phyloP scores from a whole-genome alignment of 208 protist species.

The Perkinsela sp. region DNA sequence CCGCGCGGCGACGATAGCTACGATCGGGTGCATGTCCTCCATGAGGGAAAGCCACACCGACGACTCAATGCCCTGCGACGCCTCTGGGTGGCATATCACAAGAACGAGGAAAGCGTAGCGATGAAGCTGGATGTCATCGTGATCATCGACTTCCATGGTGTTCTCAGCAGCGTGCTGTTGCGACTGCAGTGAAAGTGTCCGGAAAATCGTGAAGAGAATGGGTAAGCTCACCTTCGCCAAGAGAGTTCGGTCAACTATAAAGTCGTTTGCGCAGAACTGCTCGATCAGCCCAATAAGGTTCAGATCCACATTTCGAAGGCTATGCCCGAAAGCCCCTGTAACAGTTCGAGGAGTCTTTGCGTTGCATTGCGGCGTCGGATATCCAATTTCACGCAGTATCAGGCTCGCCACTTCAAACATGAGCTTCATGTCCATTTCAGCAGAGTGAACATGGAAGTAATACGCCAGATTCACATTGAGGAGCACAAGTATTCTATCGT shows the following conservation, averaged over 20 bases:
- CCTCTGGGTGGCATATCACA: neutral
- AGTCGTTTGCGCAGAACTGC: neutral
- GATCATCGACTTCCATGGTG: neutral
- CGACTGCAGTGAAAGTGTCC: neutral
- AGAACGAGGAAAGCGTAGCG: neutral
- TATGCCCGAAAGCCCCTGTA: neutral
- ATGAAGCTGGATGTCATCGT: neutral
- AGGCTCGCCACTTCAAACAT: neutral
- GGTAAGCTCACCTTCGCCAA: neutral
- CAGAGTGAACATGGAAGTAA: neutral
- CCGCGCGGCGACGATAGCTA: neutral
- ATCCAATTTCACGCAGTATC: neutral
- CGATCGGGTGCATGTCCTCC: neutral
- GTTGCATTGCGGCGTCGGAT: neutral
- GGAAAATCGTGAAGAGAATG: neutral
- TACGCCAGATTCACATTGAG: neutral
- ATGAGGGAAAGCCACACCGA: neutral
- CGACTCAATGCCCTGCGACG: neutral
- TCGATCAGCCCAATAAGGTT: neutral
- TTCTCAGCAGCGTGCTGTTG: neutral
- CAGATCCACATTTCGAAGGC: neutral
- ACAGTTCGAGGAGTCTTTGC: neutral
- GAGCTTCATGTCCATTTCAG: neutral
- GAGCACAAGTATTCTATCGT: neutral
- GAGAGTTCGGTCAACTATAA: neutral